phyloP scores from a whole-genome alignment of 805 yeast genomes.

The Starmerella lactis-condensi region DNA sequence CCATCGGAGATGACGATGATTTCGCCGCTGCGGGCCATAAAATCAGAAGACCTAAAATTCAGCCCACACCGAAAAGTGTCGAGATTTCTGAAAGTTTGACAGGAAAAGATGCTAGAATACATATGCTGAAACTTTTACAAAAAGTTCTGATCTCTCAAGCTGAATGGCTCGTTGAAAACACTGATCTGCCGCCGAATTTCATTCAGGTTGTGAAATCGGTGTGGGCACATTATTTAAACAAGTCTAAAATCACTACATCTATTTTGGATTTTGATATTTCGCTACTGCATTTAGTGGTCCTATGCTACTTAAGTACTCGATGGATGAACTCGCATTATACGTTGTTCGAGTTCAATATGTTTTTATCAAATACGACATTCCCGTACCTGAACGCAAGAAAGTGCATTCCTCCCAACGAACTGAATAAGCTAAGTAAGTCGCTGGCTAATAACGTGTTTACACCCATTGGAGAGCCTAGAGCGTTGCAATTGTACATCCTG shows the following conservation, averaged over 20 bases:
- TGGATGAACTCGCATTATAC: slow-evolving; percentile 3
- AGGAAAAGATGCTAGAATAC: slow-evolving; percentile 6
- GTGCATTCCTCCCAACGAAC: too few relatives aligned
- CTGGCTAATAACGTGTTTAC: too few relatives aligned
- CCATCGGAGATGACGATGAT: slow-evolving; percentile 28
- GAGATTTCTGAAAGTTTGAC: slow-evolving; percentile 2
- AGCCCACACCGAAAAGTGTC: slow-evolving; percentile 4
- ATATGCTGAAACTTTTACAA: slow-evolving; percentile 4
- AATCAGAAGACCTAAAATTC: slow-evolving; percentile 9
- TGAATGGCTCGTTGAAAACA: slow-evolving; percentile 2
- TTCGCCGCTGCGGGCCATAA: slow-evolving; percentile 20
- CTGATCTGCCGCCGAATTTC: slow-evolving; percentile 2
- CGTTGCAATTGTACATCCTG: too few relatives aligned
- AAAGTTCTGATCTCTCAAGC: slow-evolving; percentile 9
- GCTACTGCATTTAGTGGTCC: slow-evolving; percentile 4
- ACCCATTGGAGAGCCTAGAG: too few relatives aligned
- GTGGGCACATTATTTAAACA: slow-evolving; percentile 7
- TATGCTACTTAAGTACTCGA: slow-evolving; percentile 9
- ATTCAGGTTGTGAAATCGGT: slow-evolving; percentile 4
- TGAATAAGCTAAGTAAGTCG: too few relatives aligned
- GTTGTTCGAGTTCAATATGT: slow-evolving; percentile 5
- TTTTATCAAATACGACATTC: not conserved
- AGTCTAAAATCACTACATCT: slow-evolving; percentile 3
- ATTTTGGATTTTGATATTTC: not conserved
- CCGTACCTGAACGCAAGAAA: not conserved